A percentile compares a stretch with the other conserved stretches of the same genome.
Evolutionary conservation across 1,284 basidiomycete species (phyloP).

Genomic region (Puccinia triticina): DNA sequence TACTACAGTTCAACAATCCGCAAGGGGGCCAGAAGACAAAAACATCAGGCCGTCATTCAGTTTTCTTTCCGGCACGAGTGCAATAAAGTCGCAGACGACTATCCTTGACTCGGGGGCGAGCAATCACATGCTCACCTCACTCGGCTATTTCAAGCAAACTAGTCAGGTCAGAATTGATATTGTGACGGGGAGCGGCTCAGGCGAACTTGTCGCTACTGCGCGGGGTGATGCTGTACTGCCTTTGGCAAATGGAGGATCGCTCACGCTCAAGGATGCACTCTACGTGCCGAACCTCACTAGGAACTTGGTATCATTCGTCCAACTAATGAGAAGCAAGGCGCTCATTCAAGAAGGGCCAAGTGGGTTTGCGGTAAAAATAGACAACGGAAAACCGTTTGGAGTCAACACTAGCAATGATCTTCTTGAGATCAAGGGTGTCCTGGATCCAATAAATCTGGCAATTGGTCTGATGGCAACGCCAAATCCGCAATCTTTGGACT

Average conservation of each 20-base stretch:
- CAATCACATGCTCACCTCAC: not conserved
- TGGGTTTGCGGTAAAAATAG: not conserved
- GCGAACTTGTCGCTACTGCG: not conserved
- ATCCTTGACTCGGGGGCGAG: not conserved
- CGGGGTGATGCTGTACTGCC: not conserved
- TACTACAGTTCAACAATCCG: too few species aligned
- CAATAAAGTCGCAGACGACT: too few species aligned
- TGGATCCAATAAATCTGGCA: not conserved
- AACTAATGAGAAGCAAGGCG: not conserved
- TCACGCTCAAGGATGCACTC: not conserved
- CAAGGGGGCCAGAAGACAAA: too few species aligned
- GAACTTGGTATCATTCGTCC: not conserved
- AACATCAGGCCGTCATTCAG: too few species aligned
- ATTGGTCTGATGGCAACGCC: too few species aligned
- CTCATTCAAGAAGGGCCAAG: too few species aligned
- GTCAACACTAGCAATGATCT: too few species aligned
- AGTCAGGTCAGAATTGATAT: not conserved
- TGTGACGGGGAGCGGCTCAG: not conserved
- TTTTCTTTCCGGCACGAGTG: too few species aligned
- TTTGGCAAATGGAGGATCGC: not conserved
- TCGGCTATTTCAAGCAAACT: not conserved
- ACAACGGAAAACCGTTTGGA: not conserved
- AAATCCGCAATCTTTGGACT: too few species aligned
- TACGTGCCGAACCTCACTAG: not conserved
- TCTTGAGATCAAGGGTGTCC: not conserved